These are phyloP conservation scores for Scolecobasidium constrictum DNA, from an alignment of 2,329 filamentous ascomycete species.

Conservation along the genomic window DNA sequence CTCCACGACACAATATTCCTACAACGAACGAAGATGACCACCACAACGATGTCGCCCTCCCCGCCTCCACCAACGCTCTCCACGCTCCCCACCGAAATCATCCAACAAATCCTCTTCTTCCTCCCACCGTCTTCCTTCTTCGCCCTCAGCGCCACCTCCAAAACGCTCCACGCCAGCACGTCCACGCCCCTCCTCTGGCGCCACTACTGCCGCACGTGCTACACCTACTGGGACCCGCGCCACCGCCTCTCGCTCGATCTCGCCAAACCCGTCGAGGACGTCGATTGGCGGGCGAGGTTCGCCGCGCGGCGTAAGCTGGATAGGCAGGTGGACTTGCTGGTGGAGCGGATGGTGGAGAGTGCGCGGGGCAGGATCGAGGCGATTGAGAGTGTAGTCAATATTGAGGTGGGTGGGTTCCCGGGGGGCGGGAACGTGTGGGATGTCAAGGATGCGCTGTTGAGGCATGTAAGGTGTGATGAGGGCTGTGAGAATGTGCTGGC, in stretches of 20 bases:
- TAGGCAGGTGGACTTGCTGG: constrained; percentile 13
- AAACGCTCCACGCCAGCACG: constrained; percentile 52
- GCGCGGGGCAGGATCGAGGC: constrained; percentile 56
- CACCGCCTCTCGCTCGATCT: constrained; percentile 23
- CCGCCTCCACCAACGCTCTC: too few species aligned
- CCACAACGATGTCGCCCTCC: too few species aligned
- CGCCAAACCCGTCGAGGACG: constrained; percentile 38
- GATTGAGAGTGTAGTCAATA: constrained; percentile 40
- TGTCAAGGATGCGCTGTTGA: constrained; percentile 71
- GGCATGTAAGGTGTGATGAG: constrained; percentile 50
- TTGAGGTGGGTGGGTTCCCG: background rate
- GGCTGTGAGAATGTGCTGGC: constrained; percentile 65
- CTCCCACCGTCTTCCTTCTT: constrained; percentile 40
- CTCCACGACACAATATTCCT: too few species aligned
- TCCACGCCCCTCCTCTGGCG: constrained; percentile 73
- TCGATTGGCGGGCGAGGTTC: constrained; percentile 59
- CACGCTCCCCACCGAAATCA: constrained; percentile 66
- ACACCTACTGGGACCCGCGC: constrained; percentile 60
- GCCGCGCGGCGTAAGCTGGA: constrained; percentile 17
- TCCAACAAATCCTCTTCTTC: constrained; percentile 65
- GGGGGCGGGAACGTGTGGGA: constrained; percentile 55
- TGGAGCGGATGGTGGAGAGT: constrained; percentile 21
- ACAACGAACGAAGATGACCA: too few species aligned
- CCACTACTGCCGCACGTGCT: constrained; percentile 56
- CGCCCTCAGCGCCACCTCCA: constrained; percentile 48